A percentile compares a stretch with the other conserved stretches of the same genome.
phyloP scores from a whole-genome alignment of 495 filamentous ascomycete species.

The Corynascus novoguineensis region DNA sequence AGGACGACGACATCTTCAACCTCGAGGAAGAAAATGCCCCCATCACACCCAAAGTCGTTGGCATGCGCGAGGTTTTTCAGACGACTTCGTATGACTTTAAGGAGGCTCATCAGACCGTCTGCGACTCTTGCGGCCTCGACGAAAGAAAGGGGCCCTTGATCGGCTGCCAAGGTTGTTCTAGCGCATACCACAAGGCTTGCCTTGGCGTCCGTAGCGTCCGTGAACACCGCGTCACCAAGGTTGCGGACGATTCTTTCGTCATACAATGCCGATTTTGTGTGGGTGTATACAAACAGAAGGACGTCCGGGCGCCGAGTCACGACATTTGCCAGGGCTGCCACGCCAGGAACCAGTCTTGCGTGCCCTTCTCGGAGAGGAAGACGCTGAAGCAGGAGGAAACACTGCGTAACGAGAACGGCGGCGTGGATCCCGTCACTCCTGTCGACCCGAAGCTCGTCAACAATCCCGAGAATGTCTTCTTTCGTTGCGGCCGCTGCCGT shows the following conservation, averaged over 20 bases:
- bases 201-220: constrained; percentile 65
- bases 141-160: constrained; percentile 59
- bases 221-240: constrained; percentile 93
- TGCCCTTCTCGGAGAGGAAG: constrained; percentile 61
- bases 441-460: constrained; percentile 63
- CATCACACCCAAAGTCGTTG: constrained; percentile 46
- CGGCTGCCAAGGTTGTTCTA: constrained; percentile 85
- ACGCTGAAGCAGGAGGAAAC: constrained; percentile 76
- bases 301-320: constrained; percentile 60
- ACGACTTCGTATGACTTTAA: constrained; percentile 56
- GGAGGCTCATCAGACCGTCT: constrained; percentile 58
- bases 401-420: constrained; percentile 67
- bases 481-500: constrained; percentile 72
- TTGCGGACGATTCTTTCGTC: constrained; percentile 69
- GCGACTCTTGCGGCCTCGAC: constrained; percentile 63
- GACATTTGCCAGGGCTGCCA: constrained; percentile 67
- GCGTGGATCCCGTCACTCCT: constrained; percentile 65
- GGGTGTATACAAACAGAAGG: constrained; percentile 58
- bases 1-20: constrained; percentile 48
- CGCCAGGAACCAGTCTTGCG: constrained; percentile 54
- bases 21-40: constrained; percentile 55
- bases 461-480: constrained; percentile 67
- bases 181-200: constrained; percentile 74
- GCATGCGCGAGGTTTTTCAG: constrained; percentile 65
- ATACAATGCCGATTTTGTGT: constrained; percentile 88